Evolutionary conservation across 163 green algal species (phyloP).

Genomic region (Scenedesmus sp.): DNA sequence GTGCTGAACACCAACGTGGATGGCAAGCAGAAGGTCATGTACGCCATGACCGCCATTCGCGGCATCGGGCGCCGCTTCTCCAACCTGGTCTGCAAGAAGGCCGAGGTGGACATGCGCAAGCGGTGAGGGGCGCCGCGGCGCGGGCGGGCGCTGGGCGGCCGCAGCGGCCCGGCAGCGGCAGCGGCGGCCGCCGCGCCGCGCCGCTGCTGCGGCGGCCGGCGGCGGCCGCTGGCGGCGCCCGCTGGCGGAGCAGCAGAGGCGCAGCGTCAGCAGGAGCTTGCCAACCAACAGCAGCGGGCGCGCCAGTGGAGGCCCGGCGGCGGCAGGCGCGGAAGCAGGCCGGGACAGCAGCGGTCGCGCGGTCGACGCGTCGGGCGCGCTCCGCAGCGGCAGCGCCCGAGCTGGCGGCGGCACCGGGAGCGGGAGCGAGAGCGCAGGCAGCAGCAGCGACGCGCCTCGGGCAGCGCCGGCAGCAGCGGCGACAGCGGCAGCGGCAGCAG

Average conservation of each 20-base stretch:
- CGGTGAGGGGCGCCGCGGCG: slow-evolving; percentile 54
- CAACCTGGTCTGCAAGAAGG: slow-evolving; percentile 99
- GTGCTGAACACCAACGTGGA: slow-evolving; percentile 99
- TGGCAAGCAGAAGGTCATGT: slow-evolving; percentile 98
- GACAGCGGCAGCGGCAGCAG: no score
- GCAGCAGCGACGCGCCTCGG: no score
- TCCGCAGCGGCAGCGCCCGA: no score
- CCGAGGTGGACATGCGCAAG: slow-evolving; percentile 97
- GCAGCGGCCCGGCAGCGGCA: slow-evolving; percentile 12
- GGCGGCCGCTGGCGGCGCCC: not conserved
- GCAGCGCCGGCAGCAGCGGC: no score
- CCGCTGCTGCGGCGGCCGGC: not conserved
- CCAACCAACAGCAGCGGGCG: not conserved
- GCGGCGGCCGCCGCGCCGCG: not conserved
- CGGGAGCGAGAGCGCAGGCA: no score
- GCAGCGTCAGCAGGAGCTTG: not conserved
- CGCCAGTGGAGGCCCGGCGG: not conserved
- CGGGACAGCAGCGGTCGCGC: not conserved
- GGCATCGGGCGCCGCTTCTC: slow-evolving; percentile 97
- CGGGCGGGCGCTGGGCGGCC: not conserved
- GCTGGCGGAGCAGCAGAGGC: not conserved
- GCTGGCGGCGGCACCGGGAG: no score
- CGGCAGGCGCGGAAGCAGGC: not conserved
- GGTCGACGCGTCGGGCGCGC: no score
- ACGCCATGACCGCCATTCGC: slow-evolving; percentile 96